phyloP scores from a whole-genome alignment of 108 stramenopile genomes.

The Parietichytrium sp. region DNA sequence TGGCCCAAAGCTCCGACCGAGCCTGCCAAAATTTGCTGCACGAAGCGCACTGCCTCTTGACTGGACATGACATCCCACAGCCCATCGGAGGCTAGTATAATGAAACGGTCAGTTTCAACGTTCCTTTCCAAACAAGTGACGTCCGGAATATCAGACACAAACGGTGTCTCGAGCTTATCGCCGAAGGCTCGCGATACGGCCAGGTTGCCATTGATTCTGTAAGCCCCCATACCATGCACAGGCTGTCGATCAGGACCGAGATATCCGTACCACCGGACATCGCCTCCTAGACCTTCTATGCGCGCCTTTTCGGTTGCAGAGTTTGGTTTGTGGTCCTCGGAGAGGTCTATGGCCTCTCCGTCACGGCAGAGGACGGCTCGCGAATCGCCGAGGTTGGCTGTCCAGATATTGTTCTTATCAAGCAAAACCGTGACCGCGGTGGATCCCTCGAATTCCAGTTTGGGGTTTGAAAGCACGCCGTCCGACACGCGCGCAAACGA shows the following conservation, averaged over 20 bases:
- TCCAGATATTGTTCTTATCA: constrained; percentile 76
- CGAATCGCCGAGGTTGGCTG: constrained; percentile 88
- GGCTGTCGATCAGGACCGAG: constrained; percentile 52
- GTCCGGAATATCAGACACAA: constrained; percentile 76
- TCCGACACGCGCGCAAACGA: too few relatives aligned
- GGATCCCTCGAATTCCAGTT: constrained; percentile 75
- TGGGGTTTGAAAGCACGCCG: constrained; percentile 68
- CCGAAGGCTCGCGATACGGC: constrained; percentile 88
- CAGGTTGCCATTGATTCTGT: constrained; percentile 89
- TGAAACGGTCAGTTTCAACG: constrained; percentile 57
- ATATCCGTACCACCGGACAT: constrained; percentile 48
- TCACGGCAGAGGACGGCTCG: constrained; percentile 77
- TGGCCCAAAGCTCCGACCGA: constrained; percentile 48
- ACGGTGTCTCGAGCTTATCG: constrained; percentile 82
- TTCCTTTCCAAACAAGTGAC: constrained; percentile 57
- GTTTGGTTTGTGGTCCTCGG: constrained; percentile 87
- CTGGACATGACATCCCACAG: constrained; percentile 96
- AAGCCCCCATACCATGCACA: constrained; percentile 71
- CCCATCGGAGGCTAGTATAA: constrained; percentile 83
- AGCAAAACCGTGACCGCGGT: constrained; percentile 79
- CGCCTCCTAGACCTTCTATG: constrained; percentile 75
- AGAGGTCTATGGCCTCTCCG: constrained; percentile 57
- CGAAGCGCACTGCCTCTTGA: constrained; percentile 84
- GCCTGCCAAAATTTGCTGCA: constrained; percentile 52
- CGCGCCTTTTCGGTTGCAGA: constrained; percentile 69